Base-by-base conservation (phyloP, 768 basidiomycete genomes). In the Pulveroboletus sp. region DNA sequence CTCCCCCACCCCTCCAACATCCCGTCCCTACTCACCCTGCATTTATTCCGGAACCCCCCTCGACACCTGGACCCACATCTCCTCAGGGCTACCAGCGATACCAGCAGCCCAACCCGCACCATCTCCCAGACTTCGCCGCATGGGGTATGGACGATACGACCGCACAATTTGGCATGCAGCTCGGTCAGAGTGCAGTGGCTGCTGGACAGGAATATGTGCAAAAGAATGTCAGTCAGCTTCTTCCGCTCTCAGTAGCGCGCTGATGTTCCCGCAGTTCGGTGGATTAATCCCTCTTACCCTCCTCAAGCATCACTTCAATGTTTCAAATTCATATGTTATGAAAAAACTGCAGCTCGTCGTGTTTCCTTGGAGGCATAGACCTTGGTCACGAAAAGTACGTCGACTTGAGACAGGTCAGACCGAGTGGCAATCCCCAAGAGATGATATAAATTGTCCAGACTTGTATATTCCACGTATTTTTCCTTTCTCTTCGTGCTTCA, bases 121-220 rank as follows among this genome's bases (percentile, higher is more conserved):
- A 30, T 65, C 57, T 65, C 12, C 66, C 73, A 8, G 73, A 69
- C 31, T 86, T 86, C 57, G 76, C 76, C 9, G 83, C 85, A 12
- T 90, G 87, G 87, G 88, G 89, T 0, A 77, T 98, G 69, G 86
- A 96, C 67, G 90, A 90, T 61, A 83, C 92, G 9, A 97, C 96
- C 2, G 90, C 96, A 0, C 88, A 94, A 67, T 85, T 99, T 64
- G 92, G 95, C 18, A 90, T 98, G 81, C 95, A 97, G 67, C 81
- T 98, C 28, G 94, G 95, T 4, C 83, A 84, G 56, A 89, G 81
- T 52, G 95, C 95, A 0, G 86, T 98, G 3, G 84, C 86, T 6
- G 95, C 93, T 0, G 95, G 96, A 0, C 93, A 95, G 67, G 90
- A 93, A 43, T 98, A 98, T 56, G 86, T 99, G 41, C 90, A 93